Evolutionary conservation across 345 rosid species (phyloP).

Genomic region (Eucalyptus victrix): DNA sequence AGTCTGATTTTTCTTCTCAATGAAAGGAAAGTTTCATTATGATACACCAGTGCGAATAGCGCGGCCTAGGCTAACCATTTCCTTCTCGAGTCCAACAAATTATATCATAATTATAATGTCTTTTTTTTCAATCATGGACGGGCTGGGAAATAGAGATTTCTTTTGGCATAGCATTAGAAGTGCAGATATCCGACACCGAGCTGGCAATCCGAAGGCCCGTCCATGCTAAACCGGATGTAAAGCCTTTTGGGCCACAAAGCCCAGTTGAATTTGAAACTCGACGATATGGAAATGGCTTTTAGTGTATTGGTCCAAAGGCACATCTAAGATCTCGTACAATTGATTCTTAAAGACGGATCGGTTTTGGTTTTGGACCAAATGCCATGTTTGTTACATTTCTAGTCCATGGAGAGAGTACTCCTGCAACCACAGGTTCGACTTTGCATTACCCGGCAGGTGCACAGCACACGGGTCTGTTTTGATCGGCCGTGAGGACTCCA

Average conservation of each 20-base stretch:
- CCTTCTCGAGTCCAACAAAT: background rate
- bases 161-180: background rate
- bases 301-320: background rate
- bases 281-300: background rate
- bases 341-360: background rate
- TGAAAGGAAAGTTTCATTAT: background rate
- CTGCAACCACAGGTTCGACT: background rate
- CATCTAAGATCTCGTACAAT: background rate
- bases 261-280: background rate
- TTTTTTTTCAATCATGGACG: background rate
- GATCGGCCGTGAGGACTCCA: background rate
- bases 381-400: background rate
- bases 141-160: background rate
- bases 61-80: background rate
- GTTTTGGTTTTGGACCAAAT: background rate
- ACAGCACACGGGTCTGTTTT: background rate
- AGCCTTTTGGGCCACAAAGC: background rate
- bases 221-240: background rate
- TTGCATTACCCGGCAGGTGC: accelerated
- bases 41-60: background rate
- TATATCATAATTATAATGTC: background rate
- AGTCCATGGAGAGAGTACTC: background rate
- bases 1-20: background rate
- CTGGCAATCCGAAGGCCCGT: background rate
- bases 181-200: background rate